These are phyloP conservation scores for Taxillus chinensis DNA, from an alignment of 164 flowering plant species.

Conservation along the genomic window DNA sequence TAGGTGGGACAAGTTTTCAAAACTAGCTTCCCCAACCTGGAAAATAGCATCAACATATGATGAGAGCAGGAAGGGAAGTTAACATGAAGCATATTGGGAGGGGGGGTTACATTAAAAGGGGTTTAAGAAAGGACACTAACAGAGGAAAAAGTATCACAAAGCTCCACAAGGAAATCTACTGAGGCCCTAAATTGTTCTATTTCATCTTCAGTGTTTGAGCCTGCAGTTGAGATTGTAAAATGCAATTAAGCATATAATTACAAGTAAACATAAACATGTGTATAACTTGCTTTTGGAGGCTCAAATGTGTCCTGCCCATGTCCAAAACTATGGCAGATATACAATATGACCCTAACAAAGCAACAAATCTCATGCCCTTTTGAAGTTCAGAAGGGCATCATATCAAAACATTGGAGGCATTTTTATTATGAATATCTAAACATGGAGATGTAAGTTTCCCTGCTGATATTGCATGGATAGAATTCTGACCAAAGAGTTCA, in stretches of 20 bases:
- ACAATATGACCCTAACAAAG: too few species aligned
- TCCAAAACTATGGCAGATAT: too few species aligned
- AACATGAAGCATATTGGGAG: neutral
- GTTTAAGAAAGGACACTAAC: constrained; percentile 15
- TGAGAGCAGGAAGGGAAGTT: neutral
- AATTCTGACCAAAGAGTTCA: too few species aligned
- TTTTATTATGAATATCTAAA: too few species aligned
- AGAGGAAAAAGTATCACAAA: constrained; percentile 40
- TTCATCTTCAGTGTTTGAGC: constrained; percentile 33
- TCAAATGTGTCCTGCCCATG: too few species aligned
- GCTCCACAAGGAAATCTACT: constrained; percentile 77
- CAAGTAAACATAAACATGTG: neutral
- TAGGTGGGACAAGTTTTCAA: constrained; percentile 71
- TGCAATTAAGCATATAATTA: neutral
- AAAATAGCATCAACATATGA: constrained; percentile 1
- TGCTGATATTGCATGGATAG: too few species aligned
- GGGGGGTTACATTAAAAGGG: neutral
- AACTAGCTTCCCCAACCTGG: constrained; percentile 41
- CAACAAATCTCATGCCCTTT: too few species aligned
- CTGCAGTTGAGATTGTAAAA: constrained; percentile 22
- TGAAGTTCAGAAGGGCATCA: too few species aligned
- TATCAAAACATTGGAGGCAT: too few species aligned
- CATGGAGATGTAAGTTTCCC: too few species aligned
- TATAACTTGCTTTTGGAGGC: neutral
- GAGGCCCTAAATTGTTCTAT: constrained; percentile 61